Evolutionary conservation across 1,139 yeast species (phyloP), one percentile per base, ranked within the genome.

Genomic region (Magnusiomyces magnusii): DNA sequence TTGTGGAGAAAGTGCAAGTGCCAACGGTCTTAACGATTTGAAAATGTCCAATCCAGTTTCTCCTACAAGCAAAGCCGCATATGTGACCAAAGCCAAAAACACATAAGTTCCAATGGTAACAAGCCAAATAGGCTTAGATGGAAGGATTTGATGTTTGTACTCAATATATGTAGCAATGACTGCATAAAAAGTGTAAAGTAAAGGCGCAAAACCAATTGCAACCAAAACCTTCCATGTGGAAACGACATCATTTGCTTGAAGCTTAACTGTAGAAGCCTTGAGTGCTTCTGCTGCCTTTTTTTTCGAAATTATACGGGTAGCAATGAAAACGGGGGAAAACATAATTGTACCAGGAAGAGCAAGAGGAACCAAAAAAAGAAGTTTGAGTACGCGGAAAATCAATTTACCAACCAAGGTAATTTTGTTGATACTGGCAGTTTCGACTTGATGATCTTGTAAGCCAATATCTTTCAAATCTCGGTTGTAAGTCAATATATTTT

Each of bases 171-270:
- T 81, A 28, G 89, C 87, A 50, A 88, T 65, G 5, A 84, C 69
- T 0, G 97, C 91, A 72, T 93, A 93, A 61, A 87, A 78, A 53
- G 85, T 82, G 74, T 92, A 93, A 44, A 93, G 76, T 47, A 90
- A 72, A 1, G 99, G 99, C 0, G 97, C 95, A 61, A 89, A 76
- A 7, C 93, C 96, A 82, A 93, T 80, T 44, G 93, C 85, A 53
- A 93, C 92, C 64, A 93, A 78, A 52, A 93, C 85, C 72, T 93
- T 93, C 99, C 99, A 91, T 1, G 97, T 91, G 1, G 97, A 97
- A 61, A 91, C 80, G 31, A 93, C 97, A 72, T 93, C 99, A 61
- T 86, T 85, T 28, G 96, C 99, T 67, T 84, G 83, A 63, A 93
- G 86, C 71, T 93, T 93, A 41, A 93, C 99, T 1, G 90, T 81